Evolutionary conservation across 768 basidiomycete species (phyloP), one percentile per base, ranked within the genome.

Genomic region (Tulasnella sp.): DNA sequence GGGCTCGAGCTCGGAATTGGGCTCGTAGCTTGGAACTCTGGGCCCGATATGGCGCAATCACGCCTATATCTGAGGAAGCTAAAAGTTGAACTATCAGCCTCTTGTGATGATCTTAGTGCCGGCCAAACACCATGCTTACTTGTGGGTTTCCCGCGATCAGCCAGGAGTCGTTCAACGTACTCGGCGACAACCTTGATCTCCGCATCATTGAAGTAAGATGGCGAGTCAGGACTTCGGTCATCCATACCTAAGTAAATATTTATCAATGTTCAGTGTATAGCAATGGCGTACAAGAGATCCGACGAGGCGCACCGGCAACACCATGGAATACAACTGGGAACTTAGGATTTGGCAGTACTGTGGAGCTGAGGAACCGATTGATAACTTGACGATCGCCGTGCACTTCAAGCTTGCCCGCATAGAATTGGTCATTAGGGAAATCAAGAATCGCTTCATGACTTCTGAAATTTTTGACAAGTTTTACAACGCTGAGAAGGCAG

Each of bases 121-220:
- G 9, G n/a, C n/a, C 9, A n/a, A n/a, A n/a, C 1, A 3, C 21
- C 29, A 11, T 11, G 45, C 64, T 13, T 45, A 66, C 65, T 41
- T 19, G 65, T 58, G 11, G 61, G 27, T 3, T 65, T 49, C 4
- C 45, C 44, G 21, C 70, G 66, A 50, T 79, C 72, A 0, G 60
- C 64, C 19, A 73, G 56, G 27, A 78, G 66, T 64, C 66, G 43
- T 65, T 58, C 58, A 68, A 72, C 67, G 51, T 84, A 85, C 0
- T 66, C 64, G 63, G 77, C 79, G 48, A 85, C 80, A 50, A 78
- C 76, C 0, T 76, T 65, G 0, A 74, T 75, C 64, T 86, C 83
- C 26, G 80, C 76, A 34, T 80, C 75, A 60, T 86, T 86, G 73
- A 85, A 86, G 69, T 83, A 86, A 0, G 83, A 85, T 1, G 84